Conservation (phyloP, 2,329 filamentous ascomycete genomes). For the Penicillium palitans region DNA sequence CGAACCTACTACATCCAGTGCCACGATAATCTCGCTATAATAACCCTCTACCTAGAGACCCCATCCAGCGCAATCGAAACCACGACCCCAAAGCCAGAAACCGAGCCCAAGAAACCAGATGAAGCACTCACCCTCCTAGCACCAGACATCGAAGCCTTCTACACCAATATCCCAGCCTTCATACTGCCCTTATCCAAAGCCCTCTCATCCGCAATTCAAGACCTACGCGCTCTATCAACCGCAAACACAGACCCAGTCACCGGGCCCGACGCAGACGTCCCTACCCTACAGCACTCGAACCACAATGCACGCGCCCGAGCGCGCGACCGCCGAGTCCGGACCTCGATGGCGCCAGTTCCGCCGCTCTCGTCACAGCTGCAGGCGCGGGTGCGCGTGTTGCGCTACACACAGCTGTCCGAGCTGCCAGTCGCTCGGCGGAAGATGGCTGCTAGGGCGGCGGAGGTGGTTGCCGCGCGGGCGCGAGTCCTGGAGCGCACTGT, state of each 20-base stretch:
- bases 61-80: conserved; percentile 24
- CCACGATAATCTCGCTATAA: conserved; percentile 38
- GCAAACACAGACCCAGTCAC: conserved; percentile 20
- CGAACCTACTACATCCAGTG: conserved; percentile 22
- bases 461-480: conserved; percentile 35
- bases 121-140: conserved; percentile 35
- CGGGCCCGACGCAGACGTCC: conserved; percentile 1
- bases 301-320: conserved; percentile 22
- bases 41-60: conserved; percentile 41
- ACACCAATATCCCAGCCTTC: conserved; percentile 30
- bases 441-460: conserved; percentile 39
- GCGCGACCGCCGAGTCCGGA: conserved; percentile 25
- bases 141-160: conserved; percentile 40
- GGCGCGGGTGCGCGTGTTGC: conserved; percentile 31
- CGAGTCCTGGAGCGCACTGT: conserved; percentile 40
- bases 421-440: conserved; percentile 35
- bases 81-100: conserved; percentile 15
- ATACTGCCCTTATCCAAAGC: conserved; percentile 27
- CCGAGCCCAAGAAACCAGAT: conserved; percentile 14
- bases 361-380: conserved; percentile 31
- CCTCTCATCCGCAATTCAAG: conserved; percentile 27
- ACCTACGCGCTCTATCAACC: conserved; percentile 30
- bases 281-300: conserved; percentile 10
- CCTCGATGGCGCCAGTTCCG: conserved; percentile 23
- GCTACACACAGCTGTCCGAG: conserved; percentile 33